Base-by-base conservation (phyloP, 768 basidiomycete species). In the Artomyces pyxidatus region DNA sequence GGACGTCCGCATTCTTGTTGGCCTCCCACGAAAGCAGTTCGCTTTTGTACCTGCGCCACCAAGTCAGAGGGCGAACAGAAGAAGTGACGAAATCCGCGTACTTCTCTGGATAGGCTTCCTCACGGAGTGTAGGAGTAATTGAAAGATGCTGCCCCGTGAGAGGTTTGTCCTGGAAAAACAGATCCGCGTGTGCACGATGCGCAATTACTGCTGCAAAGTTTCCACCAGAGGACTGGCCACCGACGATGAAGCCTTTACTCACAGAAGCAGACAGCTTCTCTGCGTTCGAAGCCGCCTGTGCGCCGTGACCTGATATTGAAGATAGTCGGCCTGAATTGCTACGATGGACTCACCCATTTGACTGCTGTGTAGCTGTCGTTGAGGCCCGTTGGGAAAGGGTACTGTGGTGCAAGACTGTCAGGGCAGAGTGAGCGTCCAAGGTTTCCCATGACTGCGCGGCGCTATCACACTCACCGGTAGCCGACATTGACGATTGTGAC, bases 91-190 rank as follows among this genome's bases (percentile, higher is more conserved):
- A 17, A 8, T 3, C 9, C n/a, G 55, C 52, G 23, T 32, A 63
- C 61, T 59, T 42, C 12, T 57, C 53, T 4, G 61, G 59, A 26
- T 58, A 51, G 3, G 49, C 59, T 9, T 58, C 48, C 4, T 56
- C 51, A 37, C 60, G 52, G 14, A 56, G 9, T n/a, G 61, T 32
- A 12, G 38, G 22, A 6, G 64, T 63, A 37, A 55, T 30, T 25
- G 46, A 41, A 1, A 66, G 57, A 5, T 55, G 23, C 23, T 59
- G 60, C 6, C 63, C 64, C 3, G 65, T 63, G 12, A 63, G 25
- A 11, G 35, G 49, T 10, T 30, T 52, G 10, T 39, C 37, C 2
- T 30, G 9, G 45, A 65, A 61, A 44, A 51, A 48, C 3, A 54
- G 51, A 27, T 65, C 61, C 19, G 57, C 57, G 16, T 54, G 54